Base-by-base conservation (phyloP, 2,329 filamentous ascomycete genomes). In the Botryosphaeria dothidea region DNA sequence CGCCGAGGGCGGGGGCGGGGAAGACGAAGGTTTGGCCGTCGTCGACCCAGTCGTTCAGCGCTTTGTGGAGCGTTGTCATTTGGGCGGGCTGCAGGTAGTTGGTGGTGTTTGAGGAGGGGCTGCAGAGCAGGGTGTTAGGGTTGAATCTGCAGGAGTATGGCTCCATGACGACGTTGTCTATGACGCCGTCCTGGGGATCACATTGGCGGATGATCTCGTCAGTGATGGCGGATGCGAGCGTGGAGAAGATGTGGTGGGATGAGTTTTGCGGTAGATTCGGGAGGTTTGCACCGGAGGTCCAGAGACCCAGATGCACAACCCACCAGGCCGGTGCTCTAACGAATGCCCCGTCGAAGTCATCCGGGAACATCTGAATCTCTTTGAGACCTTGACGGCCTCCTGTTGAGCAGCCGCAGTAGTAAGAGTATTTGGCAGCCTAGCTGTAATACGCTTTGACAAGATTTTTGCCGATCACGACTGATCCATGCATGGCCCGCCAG, bases 341-440 rank as follows among this genome's bases (percentile, higher is more conserved):
- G 1, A 88, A 70, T 6, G 84, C 79, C n/a, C 86, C 86, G 67
- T 88, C 84, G 63, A 87, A 87, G 66, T 87, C 85, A 0, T 82
- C 76, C 0, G 86, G 85, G 65, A 81, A 87, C 9, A 75, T 70
- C 67, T 88, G 81, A 0, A 84, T 81, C 4, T 82, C 80, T 62
- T 84, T 84, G 41, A 86, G 75, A 3, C 84, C 86, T 75, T 88
- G 84, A 0, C 86, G 78, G 0, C 87, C 86, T 4, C 87, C 87
- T 0, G 84, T 82, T 0, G 85, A 88, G 69, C 86, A 88, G 5
- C 86, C 86, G 2, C 83, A 69, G 66, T 83, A 88, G 72, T 88
- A 88, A 21, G 21, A 31, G 25, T 48, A 61, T n/a, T 19, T 48
- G 2, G 41, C 21, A 21, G 73, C 69, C 7, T 70, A 76, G 2